These are phyloP conservation scores for Saccharata proteae DNA, from an alignment of 2,329 filamentous ascomycete species.

Conservation along the genomic window DNA sequence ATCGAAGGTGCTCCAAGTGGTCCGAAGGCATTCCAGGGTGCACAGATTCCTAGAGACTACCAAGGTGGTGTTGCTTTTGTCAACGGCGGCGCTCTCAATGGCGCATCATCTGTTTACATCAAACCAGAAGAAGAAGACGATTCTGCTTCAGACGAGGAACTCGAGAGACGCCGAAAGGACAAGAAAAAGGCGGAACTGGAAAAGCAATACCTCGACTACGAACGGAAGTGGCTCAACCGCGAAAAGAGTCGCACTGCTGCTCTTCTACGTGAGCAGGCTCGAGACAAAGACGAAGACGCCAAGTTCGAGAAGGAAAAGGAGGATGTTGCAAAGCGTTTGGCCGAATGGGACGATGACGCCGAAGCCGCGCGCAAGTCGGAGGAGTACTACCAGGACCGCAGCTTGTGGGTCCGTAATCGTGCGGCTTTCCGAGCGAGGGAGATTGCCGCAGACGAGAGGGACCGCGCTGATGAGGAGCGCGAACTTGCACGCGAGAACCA, in stretches of 20 bases:
- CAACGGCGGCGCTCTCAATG: slow-evolving; percentile 60
- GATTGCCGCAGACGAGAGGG: slow-evolving; percentile 64
- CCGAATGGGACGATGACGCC: slow-evolving; percentile 81
- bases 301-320: slow-evolving; percentile 52
- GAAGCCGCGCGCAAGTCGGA: slow-evolving; percentile 61
- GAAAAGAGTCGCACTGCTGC: slow-evolving; percentile 76
- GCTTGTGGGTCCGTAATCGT: slow-evolving; percentile 74
- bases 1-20: slow-evolving; percentile 66
- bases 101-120: slow-evolving; percentile 35
- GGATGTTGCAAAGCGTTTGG: slow-evolving; percentile 58
- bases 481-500: slow-evolving; percentile 59
- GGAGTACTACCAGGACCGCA: slow-evolving; percentile 79
- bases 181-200: slow-evolving; percentile 67
- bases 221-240: slow-evolving; percentile 81
- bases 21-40: slow-evolving; percentile 45
- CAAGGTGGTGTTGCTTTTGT: slow-evolving; percentile 74
- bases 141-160: slow-evolving; percentile 74
- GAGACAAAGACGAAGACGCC: slow-evolving; percentile 63
- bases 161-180: slow-evolving; percentile 58
- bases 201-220: slow-evolving; percentile 70
- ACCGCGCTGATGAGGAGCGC: slow-evolving; percentile 65
- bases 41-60: slow-evolving; percentile 57
- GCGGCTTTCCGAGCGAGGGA: slow-evolving; percentile 62
- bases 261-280: slow-evolving; percentile 69
- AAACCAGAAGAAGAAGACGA: slow-evolving; percentile 74